Percentiles rank a stretch among this genome's conserved stretches.
phyloP scores from a whole-genome alignment of 768 basidiomycete genomes.

The Termitomyces sp. region DNA sequence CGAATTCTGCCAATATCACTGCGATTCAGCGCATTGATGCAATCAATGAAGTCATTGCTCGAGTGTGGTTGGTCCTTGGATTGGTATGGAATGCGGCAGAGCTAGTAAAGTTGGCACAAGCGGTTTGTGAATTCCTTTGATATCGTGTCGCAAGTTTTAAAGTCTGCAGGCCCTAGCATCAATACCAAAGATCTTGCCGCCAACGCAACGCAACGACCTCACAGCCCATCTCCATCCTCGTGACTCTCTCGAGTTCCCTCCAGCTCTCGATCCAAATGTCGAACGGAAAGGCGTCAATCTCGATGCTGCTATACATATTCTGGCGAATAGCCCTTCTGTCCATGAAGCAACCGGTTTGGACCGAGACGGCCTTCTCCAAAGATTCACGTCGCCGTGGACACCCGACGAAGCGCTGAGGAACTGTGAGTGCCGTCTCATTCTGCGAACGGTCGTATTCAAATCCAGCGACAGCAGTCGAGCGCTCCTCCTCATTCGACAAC shows the following conservation, averaged over 20 bases:
- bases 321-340: slow-evolving; percentile 48
- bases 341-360: slow-evolving; percentile 66
- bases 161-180: slow-evolving; percentile 39
- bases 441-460: neutral
- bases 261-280: slow-evolving; percentile 15
- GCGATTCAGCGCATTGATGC: slow-evolving; percentile 39
- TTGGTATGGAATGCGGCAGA: slow-evolving; percentile 62
- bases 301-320: slow-evolving; percentile 46
- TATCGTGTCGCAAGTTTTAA: slow-evolving; percentile 5
- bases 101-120: slow-evolving; percentile 47
- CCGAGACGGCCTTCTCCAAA: slow-evolving; percentile 43
- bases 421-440: slow-evolving; percentile 45
- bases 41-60: slow-evolving; percentile 59
- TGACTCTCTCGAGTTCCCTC: slow-evolving; percentile 36
- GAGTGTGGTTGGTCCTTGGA: slow-evolving; percentile 66
- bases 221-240: slow-evolving; percentile 40
- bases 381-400: slow-evolving; percentile 63
- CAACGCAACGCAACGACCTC: slow-evolving; percentile 25
- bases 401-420: slow-evolving; percentile 69
- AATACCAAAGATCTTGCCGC: slow-evolving; percentile 30
- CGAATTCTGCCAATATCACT: slow-evolving; percentile 33
- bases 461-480: slow-evolving; percentile 46
- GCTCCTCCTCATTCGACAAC: slow-evolving; percentile 44
- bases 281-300: slow-evolving; percentile 44
- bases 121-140: slow-evolving; percentile 35